These are phyloP conservation scores for Scleroderma citrinum DNA, from an alignment of 768 basidiomycete species.

Conservation along the genomic window DNA sequence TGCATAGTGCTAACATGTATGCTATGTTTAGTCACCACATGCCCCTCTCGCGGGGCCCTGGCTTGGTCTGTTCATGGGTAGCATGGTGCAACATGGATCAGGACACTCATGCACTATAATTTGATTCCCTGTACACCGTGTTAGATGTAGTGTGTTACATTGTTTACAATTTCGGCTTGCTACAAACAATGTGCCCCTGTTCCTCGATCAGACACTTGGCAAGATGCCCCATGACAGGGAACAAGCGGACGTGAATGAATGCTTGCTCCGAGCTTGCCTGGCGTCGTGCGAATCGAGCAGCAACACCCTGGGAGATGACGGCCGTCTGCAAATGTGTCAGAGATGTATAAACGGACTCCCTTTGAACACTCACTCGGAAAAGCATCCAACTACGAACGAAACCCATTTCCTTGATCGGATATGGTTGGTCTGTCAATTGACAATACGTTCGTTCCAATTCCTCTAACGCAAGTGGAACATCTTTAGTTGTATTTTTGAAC, in stretches of 20 bases:
- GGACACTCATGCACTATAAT: too few relatives aligned
- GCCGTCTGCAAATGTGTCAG: conserved; percentile 43
- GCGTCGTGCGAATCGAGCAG: conserved; percentile 75
- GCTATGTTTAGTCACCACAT: too few relatives aligned
- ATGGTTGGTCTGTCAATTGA: conserved; percentile 52
- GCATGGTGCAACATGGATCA: too few relatives aligned
- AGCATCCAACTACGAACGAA: conserved; percentile 86
- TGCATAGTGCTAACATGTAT: too few relatives aligned
- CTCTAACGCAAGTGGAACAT: conserved; percentile 60
- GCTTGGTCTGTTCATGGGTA: too few relatives aligned
- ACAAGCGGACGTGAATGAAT: conserved; percentile 35
- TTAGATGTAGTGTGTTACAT: background rate
- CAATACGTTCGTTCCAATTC: conserved; percentile 83
- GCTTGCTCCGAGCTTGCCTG: conserved; percentile 89
- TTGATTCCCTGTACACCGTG: too few relatives aligned
- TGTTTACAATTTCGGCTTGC: conserved; percentile 22
- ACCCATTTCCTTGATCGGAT: conserved; percentile 73
- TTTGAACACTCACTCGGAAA: conserved; percentile 51
- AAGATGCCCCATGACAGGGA: conserved; percentile 58
- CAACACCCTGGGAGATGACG: conserved; percentile 86
- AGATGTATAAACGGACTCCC: background rate
- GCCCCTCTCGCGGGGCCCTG: too few relatives aligned
- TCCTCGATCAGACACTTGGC: conserved; percentile 57
- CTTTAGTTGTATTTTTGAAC: conserved; percentile 54
- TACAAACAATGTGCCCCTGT: conserved; percentile 32